These are phyloP conservation scores for Colletotrichum lupini DNA, from an alignment of 2,329 filamentous ascomycete species.

Conservation along the genomic window DNA sequence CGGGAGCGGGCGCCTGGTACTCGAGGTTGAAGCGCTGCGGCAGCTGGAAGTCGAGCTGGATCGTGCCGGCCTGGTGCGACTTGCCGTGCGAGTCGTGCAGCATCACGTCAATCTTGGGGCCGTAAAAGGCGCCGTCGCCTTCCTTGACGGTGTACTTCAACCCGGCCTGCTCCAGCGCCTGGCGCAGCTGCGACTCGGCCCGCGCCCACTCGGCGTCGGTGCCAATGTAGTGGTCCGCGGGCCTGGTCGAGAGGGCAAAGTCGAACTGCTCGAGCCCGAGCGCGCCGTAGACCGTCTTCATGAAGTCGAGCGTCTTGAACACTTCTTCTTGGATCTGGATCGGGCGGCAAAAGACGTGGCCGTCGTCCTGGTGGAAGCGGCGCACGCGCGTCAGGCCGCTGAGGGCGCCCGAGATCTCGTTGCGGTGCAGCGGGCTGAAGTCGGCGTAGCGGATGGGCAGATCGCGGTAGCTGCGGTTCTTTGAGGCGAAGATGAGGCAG, in stretches of 20 bases:
- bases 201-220: slow-evolving; percentile 70
- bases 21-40: slow-evolving; percentile 83
- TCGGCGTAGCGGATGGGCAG: slow-evolving; percentile 87
- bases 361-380: slow-evolving; percentile 91
- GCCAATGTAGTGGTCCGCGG: slow-evolving; percentile 81
- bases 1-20: slow-evolving; percentile 77
- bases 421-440: slow-evolving; percentile 87
- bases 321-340: slow-evolving; percentile 82
- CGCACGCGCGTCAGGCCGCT: slow-evolving; percentile 86
- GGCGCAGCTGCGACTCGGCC: slow-evolving; percentile 53
- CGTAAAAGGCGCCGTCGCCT: slow-evolving; percentile 90
- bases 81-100: slow-evolving; percentile 84
- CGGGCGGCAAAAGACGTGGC: slow-evolving; percentile 88
- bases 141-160: slow-evolving; percentile 79
- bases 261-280: slow-evolving; percentile 79
- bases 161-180: slow-evolving; percentile 72
- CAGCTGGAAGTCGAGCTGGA: slow-evolving; percentile 91
- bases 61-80: slow-evolving; percentile 88
- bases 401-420: slow-evolving; percentile 84
- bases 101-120: slow-evolving; percentile 91
- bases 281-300: slow-evolving; percentile 76
- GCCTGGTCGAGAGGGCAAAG: slow-evolving; percentile 82
- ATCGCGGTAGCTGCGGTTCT: slow-evolving; percentile 80
- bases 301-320: slow-evolving; percentile 77
- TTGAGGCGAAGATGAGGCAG: slow-evolving; percentile 83